Evolutionary conservation across 495 filamentous ascomycete genomes (phyloP).

Genomic region (Aspergillus saccharolyticus): DNA sequence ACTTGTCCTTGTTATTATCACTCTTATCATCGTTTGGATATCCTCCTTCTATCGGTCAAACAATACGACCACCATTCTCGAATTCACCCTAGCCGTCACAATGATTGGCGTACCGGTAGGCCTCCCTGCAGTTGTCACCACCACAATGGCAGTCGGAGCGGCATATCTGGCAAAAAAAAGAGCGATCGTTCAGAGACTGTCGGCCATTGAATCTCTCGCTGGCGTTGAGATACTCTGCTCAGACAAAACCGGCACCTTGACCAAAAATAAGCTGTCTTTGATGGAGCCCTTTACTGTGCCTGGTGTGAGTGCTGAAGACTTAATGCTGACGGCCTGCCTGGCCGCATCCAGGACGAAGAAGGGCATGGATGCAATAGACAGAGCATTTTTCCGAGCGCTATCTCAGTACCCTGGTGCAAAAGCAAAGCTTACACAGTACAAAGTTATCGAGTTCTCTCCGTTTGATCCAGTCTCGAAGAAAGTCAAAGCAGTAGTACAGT

Average conservation of each 20-base stretch:
- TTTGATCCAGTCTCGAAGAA: conserved; percentile 96
- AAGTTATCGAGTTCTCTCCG: conserved; percentile 73
- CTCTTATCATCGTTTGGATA: conserved; percentile 78
- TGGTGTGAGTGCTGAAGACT: conserved; percentile 73
- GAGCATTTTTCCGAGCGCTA: conserved; percentile 82
- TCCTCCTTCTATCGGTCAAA: conserved; percentile 83
- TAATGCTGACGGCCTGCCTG: conserved; percentile 88
- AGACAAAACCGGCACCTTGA: conserved; percentile 84
- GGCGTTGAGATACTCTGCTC: conserved; percentile 94
- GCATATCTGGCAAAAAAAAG: conserved; percentile 85
- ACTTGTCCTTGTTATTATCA: conserved; percentile 73
- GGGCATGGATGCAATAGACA: conserved; percentile 92
- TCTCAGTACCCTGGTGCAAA: conserved; percentile 76
- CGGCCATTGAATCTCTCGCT: conserved; percentile 88
- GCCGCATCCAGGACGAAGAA: conserved; percentile 92
- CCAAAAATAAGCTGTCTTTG: conserved; percentile 87
- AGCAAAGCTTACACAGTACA: conserved; percentile 67
- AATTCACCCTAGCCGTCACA: conserved; percentile 79
- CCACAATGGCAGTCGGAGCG: conserved; percentile 93
- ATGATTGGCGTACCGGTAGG: conserved; percentile 93
- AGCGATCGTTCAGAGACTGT: conserved; percentile 91
- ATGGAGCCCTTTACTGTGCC: conserved; percentile 76
- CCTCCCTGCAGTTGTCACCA: conserved; percentile 92
- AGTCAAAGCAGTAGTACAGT: conserved; percentile 78
- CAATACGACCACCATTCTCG: conserved; percentile 65